phyloP scores from a whole-genome alignment of 208 protist species.

The Leishmania aethiopica region DNA sequence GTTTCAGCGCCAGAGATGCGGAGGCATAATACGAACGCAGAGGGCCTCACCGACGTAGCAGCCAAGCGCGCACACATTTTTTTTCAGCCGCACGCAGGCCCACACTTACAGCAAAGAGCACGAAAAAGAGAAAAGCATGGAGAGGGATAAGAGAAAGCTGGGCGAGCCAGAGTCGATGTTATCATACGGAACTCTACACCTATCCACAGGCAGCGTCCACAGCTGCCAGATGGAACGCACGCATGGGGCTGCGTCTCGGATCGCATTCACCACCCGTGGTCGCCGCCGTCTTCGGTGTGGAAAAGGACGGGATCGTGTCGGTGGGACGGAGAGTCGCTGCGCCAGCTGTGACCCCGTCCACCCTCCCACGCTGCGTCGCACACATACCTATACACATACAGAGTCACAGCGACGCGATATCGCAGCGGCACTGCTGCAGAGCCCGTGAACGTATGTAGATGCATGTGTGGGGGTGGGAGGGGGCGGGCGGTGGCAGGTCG shows the following conservation, averaged over 20 bases:
- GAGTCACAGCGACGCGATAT: not conserved
- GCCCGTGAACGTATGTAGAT: not conserved
- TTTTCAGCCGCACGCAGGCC: not conserved
- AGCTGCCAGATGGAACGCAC: not conserved
- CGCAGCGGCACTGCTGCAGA: not conserved
- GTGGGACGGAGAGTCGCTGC: slow-evolving; percentile 21
- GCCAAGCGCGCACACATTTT: too few relatives aligned
- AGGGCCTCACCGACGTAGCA: not conserved
- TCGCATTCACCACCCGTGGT: not conserved
- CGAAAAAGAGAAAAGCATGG: not conserved
- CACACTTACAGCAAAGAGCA: not conserved
- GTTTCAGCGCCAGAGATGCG: not conserved
- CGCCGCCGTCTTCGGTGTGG: not conserved
- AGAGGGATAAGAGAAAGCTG: not conserved
- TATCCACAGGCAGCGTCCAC: not conserved
- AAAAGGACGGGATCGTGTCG: not conserved
- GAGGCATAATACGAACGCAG: not conserved
- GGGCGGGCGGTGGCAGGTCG: slow-evolving; percentile 12
- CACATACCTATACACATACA: not conserved
- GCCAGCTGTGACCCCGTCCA: slow-evolving; percentile 5
- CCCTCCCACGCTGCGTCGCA: not conserved
- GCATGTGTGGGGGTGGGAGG: not conserved
- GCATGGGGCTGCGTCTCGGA: slow-evolving; percentile 16
- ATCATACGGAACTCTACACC: not conserved
- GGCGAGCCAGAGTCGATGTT: not conserved